These are phyloP conservation scores for Fusarium caatingaense DNA, from an alignment of 2,329 filamentous ascomycete genomes.

Conservation along the genomic window DNA sequence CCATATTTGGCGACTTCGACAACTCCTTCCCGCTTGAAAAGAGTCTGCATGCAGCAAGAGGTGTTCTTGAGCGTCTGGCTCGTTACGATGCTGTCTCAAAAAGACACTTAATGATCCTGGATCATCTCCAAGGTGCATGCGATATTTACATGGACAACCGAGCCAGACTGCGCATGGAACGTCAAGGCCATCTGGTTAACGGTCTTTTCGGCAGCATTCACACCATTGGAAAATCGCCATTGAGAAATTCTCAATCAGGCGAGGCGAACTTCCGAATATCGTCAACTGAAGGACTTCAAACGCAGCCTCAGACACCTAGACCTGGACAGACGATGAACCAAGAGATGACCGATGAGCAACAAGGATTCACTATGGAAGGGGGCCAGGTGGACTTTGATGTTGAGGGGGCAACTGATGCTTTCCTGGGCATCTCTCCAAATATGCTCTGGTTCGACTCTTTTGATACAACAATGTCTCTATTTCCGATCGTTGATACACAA, in stretches of 20 bases:
- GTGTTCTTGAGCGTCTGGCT: constrained; percentile 42
- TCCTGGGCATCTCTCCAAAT: constrained; percentile 42
- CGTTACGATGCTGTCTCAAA: constrained; percentile 37
- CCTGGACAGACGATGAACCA: neutral
- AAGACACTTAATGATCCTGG: constrained; percentile 40
- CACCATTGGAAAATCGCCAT: constrained; percentile 30
- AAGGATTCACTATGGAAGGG: neutral
- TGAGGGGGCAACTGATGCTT: constrained; percentile 28
- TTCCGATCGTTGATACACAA: constrained; percentile 43
- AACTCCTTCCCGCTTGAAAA: constrained; percentile 47
- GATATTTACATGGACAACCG: constrained; percentile 41
- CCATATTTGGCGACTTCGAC: constrained; percentile 59
- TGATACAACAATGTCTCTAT: constrained; percentile 43
- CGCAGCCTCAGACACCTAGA: constrained; percentile 4
- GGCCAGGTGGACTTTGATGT: constrained; percentile 24
- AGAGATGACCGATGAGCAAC: constrained; percentile 13
- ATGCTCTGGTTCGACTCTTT: constrained; percentile 46
- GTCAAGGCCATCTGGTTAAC: constrained; percentile 40
- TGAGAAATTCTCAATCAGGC: neutral
- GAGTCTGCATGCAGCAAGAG: constrained; percentile 39
- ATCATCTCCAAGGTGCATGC: constrained; percentile 41
- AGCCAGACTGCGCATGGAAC: constrained; percentile 40
- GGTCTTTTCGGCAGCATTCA: constrained; percentile 43
- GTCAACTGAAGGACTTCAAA: neutral
- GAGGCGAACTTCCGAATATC: neutral